Evolutionary conservation across 495 filamentous ascomycete species (phyloP).

Genomic region (Penicillium cataractarum): DNA sequence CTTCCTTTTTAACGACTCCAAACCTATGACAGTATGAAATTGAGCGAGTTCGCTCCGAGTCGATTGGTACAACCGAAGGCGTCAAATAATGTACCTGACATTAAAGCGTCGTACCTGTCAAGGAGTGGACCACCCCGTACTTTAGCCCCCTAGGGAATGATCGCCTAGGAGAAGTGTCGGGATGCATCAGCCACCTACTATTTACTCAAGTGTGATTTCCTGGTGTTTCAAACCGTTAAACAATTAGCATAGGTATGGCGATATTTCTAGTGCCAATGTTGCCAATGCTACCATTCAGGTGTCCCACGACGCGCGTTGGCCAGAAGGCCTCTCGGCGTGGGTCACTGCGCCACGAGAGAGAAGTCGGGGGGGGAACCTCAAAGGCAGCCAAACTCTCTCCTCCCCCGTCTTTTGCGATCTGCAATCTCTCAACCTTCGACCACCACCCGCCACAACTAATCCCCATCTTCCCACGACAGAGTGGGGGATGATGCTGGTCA

Average conservation of each 20-base stretch:
- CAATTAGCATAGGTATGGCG: not conserved
- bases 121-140: slow-evolving; percentile 13
- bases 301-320: slow-evolving; percentile 4
- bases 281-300: not conserved
- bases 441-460: slow-evolving; percentile 8
- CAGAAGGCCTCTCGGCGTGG: slow-evolving; percentile 9
- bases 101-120: not conserved
- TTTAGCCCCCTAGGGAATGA: slow-evolving; percentile 10
- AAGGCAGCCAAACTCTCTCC: slow-evolving; percentile 6
- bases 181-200: not conserved
- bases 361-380: not conserved
- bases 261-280: not conserved
- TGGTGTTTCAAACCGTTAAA: not conserved
- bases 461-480: not conserved
- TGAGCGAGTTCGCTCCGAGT: no score
- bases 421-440: slow-evolving; percentile 10
- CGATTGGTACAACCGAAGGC: no score
- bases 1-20: not conserved
- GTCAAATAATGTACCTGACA: not conserved
- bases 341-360: slow-evolving; percentile 21
- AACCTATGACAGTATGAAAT: no score
- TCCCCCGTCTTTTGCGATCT: slow-evolving; percentile 3
- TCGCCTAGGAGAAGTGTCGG: not conserved
- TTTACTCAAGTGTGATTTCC: not conserved
- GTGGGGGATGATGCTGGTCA: slow-evolving; percentile 39